These are phyloP conservation scores for Hericium rajendrae DNA, from an alignment of 768 basidiomycete genomes.

Conservation along the genomic window DNA sequence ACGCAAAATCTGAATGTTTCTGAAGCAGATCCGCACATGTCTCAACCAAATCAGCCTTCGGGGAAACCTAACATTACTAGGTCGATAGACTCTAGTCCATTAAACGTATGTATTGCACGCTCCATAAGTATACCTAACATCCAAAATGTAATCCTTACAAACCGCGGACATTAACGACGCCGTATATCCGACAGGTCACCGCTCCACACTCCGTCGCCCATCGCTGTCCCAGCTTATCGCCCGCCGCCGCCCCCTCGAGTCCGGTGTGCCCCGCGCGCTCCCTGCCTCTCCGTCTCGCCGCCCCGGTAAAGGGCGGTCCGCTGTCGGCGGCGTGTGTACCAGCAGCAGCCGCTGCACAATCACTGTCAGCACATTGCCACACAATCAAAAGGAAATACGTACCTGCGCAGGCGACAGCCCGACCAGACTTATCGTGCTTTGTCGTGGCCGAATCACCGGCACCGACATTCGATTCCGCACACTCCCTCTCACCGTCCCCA, in stretches of 20 bases:
- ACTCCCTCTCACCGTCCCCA: slow-evolving; percentile 30
- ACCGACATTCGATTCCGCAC: slow-evolving; percentile 27
- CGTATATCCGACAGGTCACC: not conserved
- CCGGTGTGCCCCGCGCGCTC: not conserved
- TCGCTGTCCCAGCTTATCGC: no score
- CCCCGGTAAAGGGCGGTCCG: slow-evolving; percentile 16
- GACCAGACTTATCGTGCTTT: slow-evolving; percentile 50
- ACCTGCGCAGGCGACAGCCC: slow-evolving; percentile 73
- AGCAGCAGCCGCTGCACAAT: slow-evolving; percentile 47
- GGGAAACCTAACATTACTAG: no score
- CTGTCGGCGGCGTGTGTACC: slow-evolving; percentile 55
- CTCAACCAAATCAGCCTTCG: no score
- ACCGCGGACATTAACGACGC: no score
- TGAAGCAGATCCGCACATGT: no score
- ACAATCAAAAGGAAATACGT: no score
- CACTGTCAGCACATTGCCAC: slow-evolving; percentile 1
- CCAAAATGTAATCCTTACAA: no score
- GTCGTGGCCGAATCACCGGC: slow-evolving; percentile 40
- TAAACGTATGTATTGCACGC: no score
- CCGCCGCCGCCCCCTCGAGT: slow-evolving; percentile 3
- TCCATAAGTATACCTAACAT: no score
- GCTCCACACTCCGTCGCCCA: slow-evolving; percentile 1
- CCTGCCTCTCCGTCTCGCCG: not conserved
- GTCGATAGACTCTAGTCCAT: no score
- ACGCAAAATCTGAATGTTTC: no score